These are phyloP conservation scores for Corylus americana DNA, from an alignment of 306 rosid species.

Conservation along the genomic window DNA sequence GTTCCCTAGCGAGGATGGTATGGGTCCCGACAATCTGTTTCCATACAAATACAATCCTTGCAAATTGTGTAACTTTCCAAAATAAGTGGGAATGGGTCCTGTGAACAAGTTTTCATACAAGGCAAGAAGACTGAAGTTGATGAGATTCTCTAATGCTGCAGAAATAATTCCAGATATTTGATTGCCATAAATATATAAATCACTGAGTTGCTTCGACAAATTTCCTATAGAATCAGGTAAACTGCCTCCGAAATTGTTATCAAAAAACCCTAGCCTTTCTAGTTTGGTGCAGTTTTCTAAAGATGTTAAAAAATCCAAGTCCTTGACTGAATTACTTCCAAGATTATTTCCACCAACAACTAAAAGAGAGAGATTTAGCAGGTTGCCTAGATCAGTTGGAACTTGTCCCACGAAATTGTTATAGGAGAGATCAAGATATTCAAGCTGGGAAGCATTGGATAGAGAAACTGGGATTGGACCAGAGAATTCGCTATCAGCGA, in stretches of 20 bases:
- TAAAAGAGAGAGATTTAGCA: not conserved
- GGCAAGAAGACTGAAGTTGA: not conserved
- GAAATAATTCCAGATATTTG: slow-evolving; percentile 32
- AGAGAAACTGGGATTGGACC: slow-evolving; percentile 37
- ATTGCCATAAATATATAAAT: not conserved
- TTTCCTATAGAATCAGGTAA: slow-evolving; percentile 34
- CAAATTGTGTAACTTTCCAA: slow-evolving; percentile 24
- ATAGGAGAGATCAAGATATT: accelerated
- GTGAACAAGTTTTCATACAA: not conserved
- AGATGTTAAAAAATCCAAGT: slow-evolving; percentile 32
- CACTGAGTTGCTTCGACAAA: slow-evolving; percentile 19
- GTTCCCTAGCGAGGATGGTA: slow-evolving; percentile 31
- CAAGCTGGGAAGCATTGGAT: slow-evolving; percentile 34
- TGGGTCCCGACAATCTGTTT: slow-evolving; percentile 30
- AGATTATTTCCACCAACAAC: not conserved
- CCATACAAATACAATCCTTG: not conserved
- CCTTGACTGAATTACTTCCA: slow-evolving; percentile 29
- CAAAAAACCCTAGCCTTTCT: not conserved
- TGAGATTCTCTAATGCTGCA: slow-evolving; percentile 21
- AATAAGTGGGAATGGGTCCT: slow-evolving; percentile 26
- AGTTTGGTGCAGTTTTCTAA: slow-evolving; percentile 34
- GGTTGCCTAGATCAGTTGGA: slow-evolving; percentile 25
- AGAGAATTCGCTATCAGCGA: too few species aligned
- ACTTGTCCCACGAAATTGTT: slow-evolving; percentile 34
- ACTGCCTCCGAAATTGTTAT: slow-evolving; percentile 40